Evolutionary conservation across 441 rosid species (phyloP).

Genomic region (Metrosideros polymorpha): DNA sequence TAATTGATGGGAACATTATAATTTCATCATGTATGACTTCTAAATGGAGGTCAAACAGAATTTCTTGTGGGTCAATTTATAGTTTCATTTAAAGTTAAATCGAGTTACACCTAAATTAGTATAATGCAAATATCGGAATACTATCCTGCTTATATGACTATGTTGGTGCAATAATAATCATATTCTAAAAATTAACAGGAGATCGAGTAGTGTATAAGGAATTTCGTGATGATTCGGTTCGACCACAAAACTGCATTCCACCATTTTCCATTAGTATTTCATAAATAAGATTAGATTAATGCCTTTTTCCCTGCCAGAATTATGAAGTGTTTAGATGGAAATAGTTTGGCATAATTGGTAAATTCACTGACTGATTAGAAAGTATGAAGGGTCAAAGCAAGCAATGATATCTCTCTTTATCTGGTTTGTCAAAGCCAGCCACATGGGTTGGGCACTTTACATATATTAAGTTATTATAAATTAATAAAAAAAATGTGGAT

Average conservation of each 20-base stretch:
- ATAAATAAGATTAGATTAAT: not conserved
- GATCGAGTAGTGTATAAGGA: not conserved
- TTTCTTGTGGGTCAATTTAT: not conserved
- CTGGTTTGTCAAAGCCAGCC: not conserved
- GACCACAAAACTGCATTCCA: not conserved
- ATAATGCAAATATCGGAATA: not conserved
- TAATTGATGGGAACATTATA: not conserved
- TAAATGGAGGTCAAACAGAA: not conserved
- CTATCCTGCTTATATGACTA: not conserved
- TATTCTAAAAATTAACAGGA: too few relatives aligned
- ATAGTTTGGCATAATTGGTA: not conserved
- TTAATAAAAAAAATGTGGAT: not conserved
- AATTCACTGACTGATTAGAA: not conserved
- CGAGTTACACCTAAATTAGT: not conserved
- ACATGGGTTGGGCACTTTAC: not conserved
- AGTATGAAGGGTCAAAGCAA: not conserved
- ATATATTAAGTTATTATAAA: not conserved
- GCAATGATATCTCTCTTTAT: not conserved
- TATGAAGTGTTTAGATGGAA: not conserved
- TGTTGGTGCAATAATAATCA: too few relatives aligned
- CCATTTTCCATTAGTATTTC: not conserved
- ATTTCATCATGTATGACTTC: not conserved
- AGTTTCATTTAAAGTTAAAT: not conserved
- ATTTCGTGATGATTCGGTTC: not conserved
- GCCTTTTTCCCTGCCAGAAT: not conserved